phyloP scores from a whole-genome alignment of 805 yeast genomes.

The Lipomyces anomalus region DNA sequence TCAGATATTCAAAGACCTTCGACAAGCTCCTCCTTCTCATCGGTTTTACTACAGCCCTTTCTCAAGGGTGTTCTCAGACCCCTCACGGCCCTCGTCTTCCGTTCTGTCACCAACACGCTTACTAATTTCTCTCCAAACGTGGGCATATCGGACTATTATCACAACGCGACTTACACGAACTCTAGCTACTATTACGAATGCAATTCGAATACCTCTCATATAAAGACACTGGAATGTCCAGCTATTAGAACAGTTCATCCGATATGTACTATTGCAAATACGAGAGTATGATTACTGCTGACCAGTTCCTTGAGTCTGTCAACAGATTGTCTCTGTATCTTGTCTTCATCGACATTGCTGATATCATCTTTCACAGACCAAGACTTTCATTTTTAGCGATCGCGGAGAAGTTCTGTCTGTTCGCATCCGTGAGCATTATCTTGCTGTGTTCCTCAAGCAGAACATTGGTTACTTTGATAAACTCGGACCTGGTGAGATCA shows the following conservation, averaged over 20 bases:
- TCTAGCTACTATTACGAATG: neutral
- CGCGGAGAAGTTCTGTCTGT: constrained; percentile 40
- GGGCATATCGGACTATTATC: neutral
- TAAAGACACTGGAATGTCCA: neutral
- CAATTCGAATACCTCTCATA: neutral
- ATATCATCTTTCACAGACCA: constrained; percentile 26
- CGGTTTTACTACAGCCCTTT: neutral
- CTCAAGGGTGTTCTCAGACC: neutral
- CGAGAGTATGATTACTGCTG: neutral
- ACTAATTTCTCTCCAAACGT: neutral
- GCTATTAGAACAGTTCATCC: neutral
- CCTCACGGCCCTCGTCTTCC: neutral
- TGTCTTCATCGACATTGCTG: constrained; percentile 37
- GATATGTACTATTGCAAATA: neutral
- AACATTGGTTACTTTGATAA: constrained; percentile 40
- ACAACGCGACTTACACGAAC: constrained; percentile 4
- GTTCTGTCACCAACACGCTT: neutral
- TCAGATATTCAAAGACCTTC: neutral
- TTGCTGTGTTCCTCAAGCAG: constrained; percentile 36
- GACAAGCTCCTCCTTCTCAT: neutral
- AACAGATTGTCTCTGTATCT: constrained; percentile 33
- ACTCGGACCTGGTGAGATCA: constrained; percentile 41
- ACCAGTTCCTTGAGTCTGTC: neutral
- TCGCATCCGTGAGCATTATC: constrained; percentile 36
- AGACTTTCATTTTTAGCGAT: constrained; percentile 35